A percentile compares a stretch with the other conserved stretches of the same genome.
These are phyloP conservation scores for Bremia lactucae DNA, from an alignment of 352 stramenopile genomes.

Conservation along the genomic window DNA sequence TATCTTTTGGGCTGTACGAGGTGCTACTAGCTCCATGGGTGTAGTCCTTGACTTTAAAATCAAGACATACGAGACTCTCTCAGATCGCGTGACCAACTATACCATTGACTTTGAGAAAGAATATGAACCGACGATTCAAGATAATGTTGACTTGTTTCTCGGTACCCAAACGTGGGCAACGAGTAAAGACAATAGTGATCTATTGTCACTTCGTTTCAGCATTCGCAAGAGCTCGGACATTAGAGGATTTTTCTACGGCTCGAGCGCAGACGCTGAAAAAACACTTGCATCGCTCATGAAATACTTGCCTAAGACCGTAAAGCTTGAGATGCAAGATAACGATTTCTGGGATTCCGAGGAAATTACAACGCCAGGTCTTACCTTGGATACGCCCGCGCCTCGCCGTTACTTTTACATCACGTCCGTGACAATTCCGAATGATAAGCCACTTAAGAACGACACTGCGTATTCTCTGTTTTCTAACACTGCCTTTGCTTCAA, in stretches of 20 bases:
- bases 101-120: neutral
- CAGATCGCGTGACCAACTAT: neutral
- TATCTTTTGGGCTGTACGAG: neutral
- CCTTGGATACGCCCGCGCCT: neutral
- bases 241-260: neutral
- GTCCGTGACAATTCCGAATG: neutral
- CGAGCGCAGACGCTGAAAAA: neutral
- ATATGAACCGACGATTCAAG: neutral
- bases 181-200: neutral
- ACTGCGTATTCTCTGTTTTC: neutral
- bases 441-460: neutral
- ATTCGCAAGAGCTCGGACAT: neutral
- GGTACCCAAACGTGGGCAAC: neutral
- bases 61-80: neutral
- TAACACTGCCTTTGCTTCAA: neutral
- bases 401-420: slow-evolving; percentile 1
- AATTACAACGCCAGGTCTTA: neutral
- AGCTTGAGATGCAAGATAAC: neutral
- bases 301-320: neutral
- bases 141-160: neutral
- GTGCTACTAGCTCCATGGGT: neutral
- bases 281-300: slow-evolving; percentile 1
- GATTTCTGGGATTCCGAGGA: neutral
- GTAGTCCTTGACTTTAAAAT: slow-evolving; percentile 1
- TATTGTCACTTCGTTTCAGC: slow-evolving; percentile 1